These are phyloP conservation scores for Phytophthora citricola DNA, from an alignment of 352 stramenopile species.

Conservation along the genomic window DNA sequence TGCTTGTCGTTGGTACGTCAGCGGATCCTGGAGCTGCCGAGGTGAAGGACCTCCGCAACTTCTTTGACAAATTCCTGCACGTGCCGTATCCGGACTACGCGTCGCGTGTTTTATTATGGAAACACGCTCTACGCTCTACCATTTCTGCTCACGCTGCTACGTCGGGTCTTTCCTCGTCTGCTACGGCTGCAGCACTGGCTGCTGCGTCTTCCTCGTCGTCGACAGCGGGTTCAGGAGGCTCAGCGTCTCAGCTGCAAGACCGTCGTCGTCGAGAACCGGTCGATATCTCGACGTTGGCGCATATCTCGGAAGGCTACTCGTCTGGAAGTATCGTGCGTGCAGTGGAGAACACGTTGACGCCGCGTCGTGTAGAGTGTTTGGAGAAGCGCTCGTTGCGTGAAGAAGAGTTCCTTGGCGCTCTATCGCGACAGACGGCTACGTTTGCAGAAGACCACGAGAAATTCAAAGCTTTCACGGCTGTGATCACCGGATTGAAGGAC, in stretches of 20 bases:
- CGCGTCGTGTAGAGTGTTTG: slow-evolving; percentile 76
- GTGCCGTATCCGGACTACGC: slow-evolving; percentile 93
- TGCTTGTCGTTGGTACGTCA: slow-evolving; percentile 92
- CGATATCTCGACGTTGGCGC: slow-evolving; percentile 89
- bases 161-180: slow-evolving; percentile 27
- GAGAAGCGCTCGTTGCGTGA: slow-evolving; percentile 82
- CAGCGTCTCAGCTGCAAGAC: slow-evolving; percentile 22
- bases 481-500: slow-evolving; percentile 79
- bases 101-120: slow-evolving; percentile 91
- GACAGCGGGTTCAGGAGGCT: slow-evolving; percentile 4
- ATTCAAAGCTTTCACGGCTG: slow-evolving; percentile 78
- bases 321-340: slow-evolving; percentile 83
- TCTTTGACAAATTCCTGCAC: slow-evolving; percentile 95
- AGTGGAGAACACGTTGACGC: slow-evolving; percentile 83
- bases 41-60: slow-evolving; percentile 84
- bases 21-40: slow-evolving; percentile 87
- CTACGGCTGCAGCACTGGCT: slow-evolving; percentile 28
- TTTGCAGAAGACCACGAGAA: slow-evolving; percentile 79
- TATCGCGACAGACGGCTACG: slow-evolving; percentile 70
- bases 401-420: slow-evolving; percentile 86
- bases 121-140: slow-evolving; percentile 66
- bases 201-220: slow-evolving; percentile 33
- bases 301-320: slow-evolving; percentile 93
- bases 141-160: slow-evolving; percentile 49
- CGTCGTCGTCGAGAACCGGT: slow-evolving; percentile 48